Base-by-base conservation (phyloP, 2,329 filamentous ascomycete genomes). In the Colletotrichum sp. region DNA sequence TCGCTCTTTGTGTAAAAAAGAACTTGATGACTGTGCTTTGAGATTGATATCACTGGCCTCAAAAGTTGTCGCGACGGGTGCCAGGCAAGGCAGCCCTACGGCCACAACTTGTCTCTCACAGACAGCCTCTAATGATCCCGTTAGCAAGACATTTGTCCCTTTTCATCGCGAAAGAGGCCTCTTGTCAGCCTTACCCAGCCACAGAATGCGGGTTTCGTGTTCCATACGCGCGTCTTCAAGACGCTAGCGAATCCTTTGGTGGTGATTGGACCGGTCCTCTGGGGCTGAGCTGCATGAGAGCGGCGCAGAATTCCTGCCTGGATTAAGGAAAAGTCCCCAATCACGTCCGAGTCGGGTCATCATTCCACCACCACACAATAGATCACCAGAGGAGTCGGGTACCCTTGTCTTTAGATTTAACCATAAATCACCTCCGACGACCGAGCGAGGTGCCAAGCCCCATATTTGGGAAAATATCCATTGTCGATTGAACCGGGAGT, bases 151-250 rank as follows among this genome's bases (percentile, higher is more conserved):
- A 28, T 12, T 7, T 24, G 36, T 30, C 15, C 9, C 21, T 21
- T 24, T 75, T 28, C 13, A 24, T 64, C 7, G 32, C 26, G 15
- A 4, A 44, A 73, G 70, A 76, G 73, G 70, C 73, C 70, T 68
- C 64, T 69, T 65, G 64, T 76, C 73, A 73, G 71, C 73, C 73
- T 76, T 76, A 39, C 59, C 69, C 70, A 73, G 73, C 73, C 73
- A 76, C 73, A 73, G 21, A 15, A 68, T 49, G 26, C 44, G 28
- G 32, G 64, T 59, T 62, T 73, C 59, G 70, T 65, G 49, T 69
- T 21, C 57, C 44, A 59, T 65, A 76, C 73, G 70, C 73, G 73
- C 63, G 73, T 76, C 70, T 64, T 6, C n/a, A 57, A 8, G 49
- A 39, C 64, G 70, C 73, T 65, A 68, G 49, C 52, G 34, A 21